These are phyloP conservation scores for Ceratobasidium sp. DNA, from an alignment of 1,284 basidiomycete species.

Conservation along the genomic window DNA sequence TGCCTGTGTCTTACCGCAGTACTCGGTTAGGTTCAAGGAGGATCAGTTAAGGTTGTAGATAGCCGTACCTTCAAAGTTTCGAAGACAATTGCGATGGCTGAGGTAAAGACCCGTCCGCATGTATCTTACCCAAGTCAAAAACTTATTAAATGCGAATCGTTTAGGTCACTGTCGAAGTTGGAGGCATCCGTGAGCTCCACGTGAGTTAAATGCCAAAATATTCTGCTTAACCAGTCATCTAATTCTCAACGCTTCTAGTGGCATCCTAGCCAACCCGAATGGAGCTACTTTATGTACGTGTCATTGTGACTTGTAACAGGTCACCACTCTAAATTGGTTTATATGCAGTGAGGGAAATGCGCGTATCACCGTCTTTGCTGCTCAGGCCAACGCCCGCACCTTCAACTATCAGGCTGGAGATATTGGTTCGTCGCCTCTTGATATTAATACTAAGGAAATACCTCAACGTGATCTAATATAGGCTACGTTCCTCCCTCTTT, in stretches of 20 bases:
- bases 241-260: slow-evolving; percentile 18
- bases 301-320: not conserved
- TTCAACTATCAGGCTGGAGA: slow-evolving; percentile 48
- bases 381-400: slow-evolving; percentile 6
- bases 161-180: not conserved
- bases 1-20: too few relatives aligned
- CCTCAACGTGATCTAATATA: slow-evolving; percentile 36
- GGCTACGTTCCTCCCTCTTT: slow-evolving; percentile 65
- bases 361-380: slow-evolving; percentile 47
- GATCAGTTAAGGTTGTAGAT: slow-evolving; percentile 68
- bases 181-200: slow-evolving; percentile 55
- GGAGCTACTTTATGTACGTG: slow-evolving; percentile 46
- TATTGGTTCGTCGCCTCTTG: slow-evolving; percentile 55
- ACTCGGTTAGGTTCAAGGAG: slow-evolving; percentile 56
- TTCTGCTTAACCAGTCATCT: not conserved
- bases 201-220: too few relatives aligned
- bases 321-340: not conserved
- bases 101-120: slow-evolving; percentile 58
- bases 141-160: not conserved
- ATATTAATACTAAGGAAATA: not conserved
- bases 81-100: slow-evolving; percentile 66
- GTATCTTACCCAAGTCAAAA: not conserved
- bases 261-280: slow-evolving; percentile 43
- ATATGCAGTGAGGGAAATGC: slow-evolving; percentile 58
- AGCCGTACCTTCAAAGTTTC: slow-evolving; percentile 64